phyloP scores from a whole-genome alignment of 176 grass and related monocot species.

The Oryza longistaminata region DNA sequence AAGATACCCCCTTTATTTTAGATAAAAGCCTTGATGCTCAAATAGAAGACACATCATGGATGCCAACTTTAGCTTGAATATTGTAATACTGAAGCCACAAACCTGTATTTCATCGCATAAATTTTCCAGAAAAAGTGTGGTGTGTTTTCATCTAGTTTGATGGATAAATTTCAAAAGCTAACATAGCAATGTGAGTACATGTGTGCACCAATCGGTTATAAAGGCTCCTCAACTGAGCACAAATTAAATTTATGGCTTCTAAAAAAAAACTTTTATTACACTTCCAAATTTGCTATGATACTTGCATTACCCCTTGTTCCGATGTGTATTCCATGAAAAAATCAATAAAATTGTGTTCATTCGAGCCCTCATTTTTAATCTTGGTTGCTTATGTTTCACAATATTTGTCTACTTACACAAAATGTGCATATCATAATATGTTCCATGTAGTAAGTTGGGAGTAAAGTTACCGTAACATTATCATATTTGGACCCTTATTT shows the following conservation, averaged over 20 bases:
- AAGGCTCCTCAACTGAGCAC: background rate
- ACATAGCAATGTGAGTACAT: no score
- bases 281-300: background rate
- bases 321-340: no score
- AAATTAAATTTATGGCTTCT: background rate
- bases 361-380: no score
- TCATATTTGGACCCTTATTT: background rate
- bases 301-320: background rate
- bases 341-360: background rate
- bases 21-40: background rate
- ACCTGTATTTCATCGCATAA: no score
- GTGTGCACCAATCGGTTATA: background rate
- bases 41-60: no score
- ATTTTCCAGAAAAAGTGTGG: no score
- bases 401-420: background rate
- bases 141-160: no score
- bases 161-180: no score
- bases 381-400: background rate
- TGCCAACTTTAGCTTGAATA: no score
- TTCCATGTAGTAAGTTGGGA: background rate
- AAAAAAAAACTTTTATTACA: background rate
- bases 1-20: no score
- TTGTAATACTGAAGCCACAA: no score
- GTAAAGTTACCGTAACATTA: background rate
- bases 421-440: background rate